Evolutionary conservation across 1,284 basidiomycete genomes (phyloP).

Genomic region (Tylopilus sp.): DNA sequence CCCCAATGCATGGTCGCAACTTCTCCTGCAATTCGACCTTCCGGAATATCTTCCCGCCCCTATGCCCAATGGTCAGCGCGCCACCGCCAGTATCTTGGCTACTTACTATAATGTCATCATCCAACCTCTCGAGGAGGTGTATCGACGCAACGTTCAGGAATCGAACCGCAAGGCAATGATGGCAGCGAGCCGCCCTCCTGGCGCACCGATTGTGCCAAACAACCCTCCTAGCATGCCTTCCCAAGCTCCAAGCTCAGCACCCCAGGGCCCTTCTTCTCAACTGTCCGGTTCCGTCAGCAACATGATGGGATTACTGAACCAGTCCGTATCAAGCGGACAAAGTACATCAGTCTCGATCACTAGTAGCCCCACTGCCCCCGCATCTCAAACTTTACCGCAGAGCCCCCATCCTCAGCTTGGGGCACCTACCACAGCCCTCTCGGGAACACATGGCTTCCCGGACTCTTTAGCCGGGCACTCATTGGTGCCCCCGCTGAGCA

Average conservation of each 20-base stretch:
- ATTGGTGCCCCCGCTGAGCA: constrained; percentile 15
- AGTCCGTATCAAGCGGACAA: constrained; percentile 25
- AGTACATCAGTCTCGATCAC: constrained; percentile 18
- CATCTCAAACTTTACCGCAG: constrained; percentile 36
- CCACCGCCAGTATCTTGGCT: constrained; percentile 47
- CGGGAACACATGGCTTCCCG: constrained; percentile 27
- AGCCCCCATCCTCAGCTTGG: constrained; percentile 38
- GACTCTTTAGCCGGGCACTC: constrained; percentile 25
- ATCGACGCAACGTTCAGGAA: constrained; percentile 56
- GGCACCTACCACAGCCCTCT: constrained; percentile 22
- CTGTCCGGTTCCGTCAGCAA: constrained; percentile 18
- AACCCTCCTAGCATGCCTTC: constrained; percentile 16
- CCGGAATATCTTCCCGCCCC: constrained; percentile 52
- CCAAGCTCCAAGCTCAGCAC: constrained; percentile 15
- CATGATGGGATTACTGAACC: constrained; percentile 31
- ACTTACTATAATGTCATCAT: constrained; percentile 59
- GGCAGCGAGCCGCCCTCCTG: constrained; percentile 31
- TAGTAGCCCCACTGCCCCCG: constrained; percentile 31
- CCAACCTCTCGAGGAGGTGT: constrained; percentile 63
- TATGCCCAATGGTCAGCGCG: constrained; percentile 43
- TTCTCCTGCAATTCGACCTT: constrained; percentile 56
- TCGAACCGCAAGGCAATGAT: constrained; percentile 44
- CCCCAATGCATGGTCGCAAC: constrained; percentile 46
- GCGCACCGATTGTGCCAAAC: constrained; percentile 11
- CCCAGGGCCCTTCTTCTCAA: constrained; percentile 23